Conservation (phyloP, 345 rosid species). For the Bruguiera sexangula region DNA sequence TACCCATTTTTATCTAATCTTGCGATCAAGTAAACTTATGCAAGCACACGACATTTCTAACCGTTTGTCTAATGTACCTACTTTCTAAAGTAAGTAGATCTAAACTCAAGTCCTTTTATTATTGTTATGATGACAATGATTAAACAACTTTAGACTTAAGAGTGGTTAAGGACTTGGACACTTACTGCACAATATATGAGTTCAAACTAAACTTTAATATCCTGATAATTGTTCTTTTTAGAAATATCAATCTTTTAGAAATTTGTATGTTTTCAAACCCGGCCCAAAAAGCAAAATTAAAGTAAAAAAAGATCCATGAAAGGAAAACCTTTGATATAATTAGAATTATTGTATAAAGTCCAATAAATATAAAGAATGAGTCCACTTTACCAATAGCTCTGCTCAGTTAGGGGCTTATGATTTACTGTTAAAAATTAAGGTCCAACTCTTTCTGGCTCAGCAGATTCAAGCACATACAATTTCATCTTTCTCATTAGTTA, state of each 20-base stretch:
- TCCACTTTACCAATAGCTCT: no score
- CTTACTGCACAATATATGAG: neutral
- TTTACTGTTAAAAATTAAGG: no score
- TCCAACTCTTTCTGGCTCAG: no score
- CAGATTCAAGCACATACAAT: no score
- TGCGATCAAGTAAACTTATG: neutral
- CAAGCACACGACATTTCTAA: neutral
- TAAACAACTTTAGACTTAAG: neutral
- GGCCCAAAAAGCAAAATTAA: no score
- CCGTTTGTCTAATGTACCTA: constrained; percentile 3
- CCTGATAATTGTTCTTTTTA: neutral
- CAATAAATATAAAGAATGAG: no score
- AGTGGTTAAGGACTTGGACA: neutral
- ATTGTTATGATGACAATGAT: neutral
- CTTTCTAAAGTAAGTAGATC: constrained; percentile 10
- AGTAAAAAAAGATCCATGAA: no score
- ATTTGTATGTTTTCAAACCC: neutral
- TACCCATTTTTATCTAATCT: neutral
- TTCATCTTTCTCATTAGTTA: no score
- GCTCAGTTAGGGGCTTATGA: no score
- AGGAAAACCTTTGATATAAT: no score
- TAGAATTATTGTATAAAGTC: no score
- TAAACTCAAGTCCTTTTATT: neutral
- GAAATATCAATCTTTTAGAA: neutral
- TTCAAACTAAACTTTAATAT: neutral